Base-by-base conservation (phyloP, 2,329 filamentous ascomycete species). In the Neonectria coccinea region DNA sequence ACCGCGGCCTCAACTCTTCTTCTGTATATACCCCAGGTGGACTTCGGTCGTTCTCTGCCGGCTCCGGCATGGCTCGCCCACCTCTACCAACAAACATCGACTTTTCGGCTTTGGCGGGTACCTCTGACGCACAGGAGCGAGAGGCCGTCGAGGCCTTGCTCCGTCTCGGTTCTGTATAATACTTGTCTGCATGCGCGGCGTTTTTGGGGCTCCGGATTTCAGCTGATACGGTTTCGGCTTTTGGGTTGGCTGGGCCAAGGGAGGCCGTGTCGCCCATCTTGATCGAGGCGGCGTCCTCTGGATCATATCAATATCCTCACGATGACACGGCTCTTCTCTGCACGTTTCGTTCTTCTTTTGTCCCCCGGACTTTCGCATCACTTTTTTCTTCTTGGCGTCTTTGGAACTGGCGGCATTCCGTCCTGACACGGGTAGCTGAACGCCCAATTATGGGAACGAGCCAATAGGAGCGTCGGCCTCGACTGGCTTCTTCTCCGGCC, bases 141-240 rank as follows among this genome's bases (percentile, higher is more conserved):
- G 92, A 93, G 79, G 92, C 92, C 59, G 88, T 94, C 69, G 92
- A 93, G 79, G 92, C 92, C 69, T 88, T 95, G 75, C 83, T 96
- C 75, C 88, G 89, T 78, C 90, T 96, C 79, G 91, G 92, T 80
- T 94, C 92, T 87, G 84, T 90, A 87, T 91, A 90, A 88, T 81
- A 83, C 69, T 69, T 76, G 75, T 75, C 78, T 83, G 82, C 84
- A 85, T 86, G 80, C 76, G 77, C 74, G 86, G 86, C 85, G 85
- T 87, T 87, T 79, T 67, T 58, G 62, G 68, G 64, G 12, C 65
- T 66, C 64, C 57, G 60, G 58, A 53, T 42, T 73, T 64, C 62
- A 58, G 61, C 65, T 67, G 68, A 58, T 68, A 58, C 59, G 55
- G 56, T 59, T 60, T 59, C 59, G 67, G 62, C 56, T 67, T 39